These are phyloP conservation scores for Auricularia cornea DNA, from an alignment of 768 basidiomycete genomes.

Conservation along the genomic window DNA sequence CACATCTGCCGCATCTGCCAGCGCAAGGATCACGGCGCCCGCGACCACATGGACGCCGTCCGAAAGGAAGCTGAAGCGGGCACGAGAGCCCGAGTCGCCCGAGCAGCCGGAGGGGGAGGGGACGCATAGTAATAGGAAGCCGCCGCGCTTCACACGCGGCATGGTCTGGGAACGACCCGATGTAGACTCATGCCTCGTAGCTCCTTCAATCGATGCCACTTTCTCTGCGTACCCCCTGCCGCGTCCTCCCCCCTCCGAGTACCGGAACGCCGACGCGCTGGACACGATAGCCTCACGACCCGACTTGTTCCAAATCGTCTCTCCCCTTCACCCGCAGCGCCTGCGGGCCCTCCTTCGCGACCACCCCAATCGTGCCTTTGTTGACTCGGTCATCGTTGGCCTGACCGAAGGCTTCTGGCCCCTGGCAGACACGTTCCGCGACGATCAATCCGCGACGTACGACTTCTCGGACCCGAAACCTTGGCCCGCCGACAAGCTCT, in stretches of 20 bases:
- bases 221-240: neutral
- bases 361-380: conserved; percentile 34
- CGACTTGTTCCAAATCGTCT: conserved; percentile 29
- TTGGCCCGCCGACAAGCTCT: conserved; percentile 4
- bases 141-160: neutral
- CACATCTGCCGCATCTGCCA: neutral
- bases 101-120: neutral
- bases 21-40: neutral
- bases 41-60: neutral
- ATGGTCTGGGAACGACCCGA: neutral
- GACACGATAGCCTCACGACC: neutral
- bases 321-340: conserved; percentile 26
- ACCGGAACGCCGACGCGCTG: neutral
- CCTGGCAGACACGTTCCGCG: conserved; percentile 21
- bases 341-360: conserved; percentile 19
- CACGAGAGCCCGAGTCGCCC: neutral
- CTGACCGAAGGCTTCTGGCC: conserved; percentile 41
- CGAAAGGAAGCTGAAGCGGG: neutral
- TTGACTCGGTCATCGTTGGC: conserved; percentile 23
- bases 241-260: neutral
- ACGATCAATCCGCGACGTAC: conserved; percentile 15
- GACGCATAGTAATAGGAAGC: neutral
- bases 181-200: neutral
- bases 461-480: conserved; percentile 11
- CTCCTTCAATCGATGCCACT: neutral